Base-by-base conservation (phyloP, 805 yeast species). In the Pichia eremophila region DNA sequence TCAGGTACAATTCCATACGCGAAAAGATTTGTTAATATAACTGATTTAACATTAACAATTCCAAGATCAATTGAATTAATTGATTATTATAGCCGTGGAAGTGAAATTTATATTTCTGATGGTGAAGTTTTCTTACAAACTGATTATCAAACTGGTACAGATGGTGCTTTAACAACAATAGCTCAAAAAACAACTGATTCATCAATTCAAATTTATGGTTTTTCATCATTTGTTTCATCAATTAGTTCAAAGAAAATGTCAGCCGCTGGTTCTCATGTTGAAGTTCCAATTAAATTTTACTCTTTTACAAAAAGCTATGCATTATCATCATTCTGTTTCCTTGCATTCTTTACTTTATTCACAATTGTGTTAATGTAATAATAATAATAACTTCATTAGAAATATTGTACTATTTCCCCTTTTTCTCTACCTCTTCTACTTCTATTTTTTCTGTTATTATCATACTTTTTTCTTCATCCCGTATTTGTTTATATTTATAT, bases 1-100 rank as follows among this genome's bases (percentile, higher is more conserved):
- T 57, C 66, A 2, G 63, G 62, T n/a, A 44, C 41, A 15, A 67
- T 67, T 19, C 71, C 71, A 29, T 57, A 52, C 38, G 69, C 68
- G 1, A 25, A 35, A 14, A 41, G 52, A 8, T 60, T 59, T 46
- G 58, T 46, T 38, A 58, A 48, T 43, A 60, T 11, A 38, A 46
- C 40, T 57, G 57, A 27, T 2, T 42, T 65, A 34, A 65, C 68
- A 0, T 45, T 67, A 48, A 60, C 67, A 0, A 50, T 61, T 11
- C 53, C 59, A 6, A 35, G 41, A 9, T n/a, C 54, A 8, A 31
- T 55, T 9, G 46, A 51, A 17, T 46, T 50, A 11, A 46, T 61
- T 0, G 53, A 50, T 27, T 44, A 56, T 3, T 19, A 51, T 4
- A 45, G 41, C 1, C 46, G 52, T 18, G 46, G 56, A 3, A 49